Evolutionary conservation across 2,329 filamentous ascomycete species (phyloP).

Genomic region (Penicillium capsulatum): DNA sequence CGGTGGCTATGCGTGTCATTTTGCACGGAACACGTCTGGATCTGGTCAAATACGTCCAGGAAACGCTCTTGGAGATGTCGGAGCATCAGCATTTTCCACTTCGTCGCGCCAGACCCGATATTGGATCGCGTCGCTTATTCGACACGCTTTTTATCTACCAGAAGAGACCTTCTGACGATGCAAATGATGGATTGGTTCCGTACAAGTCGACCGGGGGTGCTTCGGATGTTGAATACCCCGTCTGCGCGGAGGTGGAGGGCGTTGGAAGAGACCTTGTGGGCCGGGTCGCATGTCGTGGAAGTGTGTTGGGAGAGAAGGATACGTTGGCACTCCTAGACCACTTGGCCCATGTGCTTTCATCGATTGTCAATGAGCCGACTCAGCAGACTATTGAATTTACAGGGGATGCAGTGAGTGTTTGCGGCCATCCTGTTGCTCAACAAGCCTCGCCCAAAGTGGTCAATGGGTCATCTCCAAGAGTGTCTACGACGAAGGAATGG

Average conservation of each 20-base stretch:
- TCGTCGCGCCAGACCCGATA: slow-evolving; percentile 59
- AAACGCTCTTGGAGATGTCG: slow-evolving; percentile 61
- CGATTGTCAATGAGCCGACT: slow-evolving; percentile 51
- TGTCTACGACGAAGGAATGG: slow-evolving; percentile 19
- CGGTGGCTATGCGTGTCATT: slow-evolving; percentile 68
- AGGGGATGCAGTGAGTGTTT: slow-evolving; percentile 56
- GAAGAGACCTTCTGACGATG: slow-evolving; percentile 43
- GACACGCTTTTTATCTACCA: slow-evolving; percentile 66
- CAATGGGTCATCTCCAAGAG: neutral
- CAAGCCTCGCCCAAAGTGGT: slow-evolving; percentile 7
- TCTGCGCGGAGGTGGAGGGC: slow-evolving; percentile 77
- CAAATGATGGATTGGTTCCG: slow-evolving; percentile 35
- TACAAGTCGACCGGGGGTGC: slow-evolving; percentile 61
- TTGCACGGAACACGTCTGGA: slow-evolving; percentile 63
- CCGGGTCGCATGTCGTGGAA: slow-evolving; percentile 66
- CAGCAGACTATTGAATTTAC: slow-evolving; percentile 54
- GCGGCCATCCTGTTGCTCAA: slow-evolving; percentile 48
- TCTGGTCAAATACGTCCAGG: slow-evolving; percentile 70
- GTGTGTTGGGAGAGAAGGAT: slow-evolving; percentile 48
- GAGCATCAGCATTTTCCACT: slow-evolving; percentile 74
- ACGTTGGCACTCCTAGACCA: slow-evolving; percentile 52
- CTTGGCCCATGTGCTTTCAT: slow-evolving; percentile 57
- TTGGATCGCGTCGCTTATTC: slow-evolving; percentile 50
- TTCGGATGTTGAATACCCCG: slow-evolving; percentile 72
- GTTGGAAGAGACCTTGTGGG: slow-evolving; percentile 56